Conservation (phyloP, 352 stramenopile species). For the Hyaloperonospora arabidopsidis region DNA sequence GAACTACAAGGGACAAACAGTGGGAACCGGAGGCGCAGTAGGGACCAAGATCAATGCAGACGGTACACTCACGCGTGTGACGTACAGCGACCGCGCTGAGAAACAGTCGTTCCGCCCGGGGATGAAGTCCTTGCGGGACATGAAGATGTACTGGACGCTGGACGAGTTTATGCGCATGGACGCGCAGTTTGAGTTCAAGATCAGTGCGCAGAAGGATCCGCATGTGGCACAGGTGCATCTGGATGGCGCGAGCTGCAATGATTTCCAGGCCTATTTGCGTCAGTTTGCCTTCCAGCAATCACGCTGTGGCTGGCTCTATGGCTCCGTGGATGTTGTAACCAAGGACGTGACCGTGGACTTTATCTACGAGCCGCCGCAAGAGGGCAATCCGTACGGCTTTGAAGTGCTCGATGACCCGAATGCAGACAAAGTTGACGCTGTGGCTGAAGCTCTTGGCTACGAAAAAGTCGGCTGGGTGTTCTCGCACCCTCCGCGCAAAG, state of each 20-base stretch:
- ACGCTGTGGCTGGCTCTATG: constrained; percentile 92
- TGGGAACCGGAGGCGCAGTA: constrained; percentile 39
- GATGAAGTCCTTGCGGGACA: constrained; percentile 92
- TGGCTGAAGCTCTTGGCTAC: constrained; percentile 84
- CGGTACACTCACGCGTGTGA: constrained; percentile 68
- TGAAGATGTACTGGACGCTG: constrained; percentile 99
- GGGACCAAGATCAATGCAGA: constrained; percentile 76
- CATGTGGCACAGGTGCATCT: constrained; percentile 80
- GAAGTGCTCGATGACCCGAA: constrained; percentile 90
- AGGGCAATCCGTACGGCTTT: constrained; percentile 84
- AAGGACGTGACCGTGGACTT: constrained; percentile 90
- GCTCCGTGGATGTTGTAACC: constrained; percentile 78
- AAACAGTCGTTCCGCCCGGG: constrained; percentile 91
- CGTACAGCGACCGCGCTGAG: constrained; percentile 62
- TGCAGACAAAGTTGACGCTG: constrained; percentile 70
- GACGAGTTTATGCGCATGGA: constrained; percentile 97
- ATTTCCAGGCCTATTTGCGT: constrained; percentile 88
- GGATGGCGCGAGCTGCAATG: constrained; percentile 80
- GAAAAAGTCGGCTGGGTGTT: constrained; percentile 97
- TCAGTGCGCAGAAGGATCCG: constrained; percentile 88
- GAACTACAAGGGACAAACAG: constrained; percentile 61
- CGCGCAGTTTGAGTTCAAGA: constrained; percentile 95
- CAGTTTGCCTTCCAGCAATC: constrained; percentile 91
- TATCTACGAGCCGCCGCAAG: constrained; percentile 94
- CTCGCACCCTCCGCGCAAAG: constrained; percentile 91